phyloP scores from a whole-genome alignment of 2,329 filamentous ascomycete species.

The Zopfia rhizophila region DNA sequence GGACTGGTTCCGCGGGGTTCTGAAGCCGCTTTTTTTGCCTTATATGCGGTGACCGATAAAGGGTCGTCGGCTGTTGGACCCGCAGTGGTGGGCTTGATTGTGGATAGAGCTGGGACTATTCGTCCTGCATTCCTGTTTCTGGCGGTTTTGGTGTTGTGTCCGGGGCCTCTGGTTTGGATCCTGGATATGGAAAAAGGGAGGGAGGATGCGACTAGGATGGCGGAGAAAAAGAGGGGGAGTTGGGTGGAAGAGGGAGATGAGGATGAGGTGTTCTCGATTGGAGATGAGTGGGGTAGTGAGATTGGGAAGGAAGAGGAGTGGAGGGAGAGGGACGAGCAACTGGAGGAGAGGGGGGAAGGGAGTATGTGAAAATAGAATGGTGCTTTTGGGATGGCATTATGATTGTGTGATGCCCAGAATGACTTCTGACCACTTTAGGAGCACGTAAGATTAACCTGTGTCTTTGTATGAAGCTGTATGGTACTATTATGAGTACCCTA shows the following conservation, averaged over 20 bases:
- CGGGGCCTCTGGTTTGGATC: constrained; percentile 80
- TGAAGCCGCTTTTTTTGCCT: constrained; percentile 91
- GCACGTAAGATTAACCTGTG: too few species aligned
- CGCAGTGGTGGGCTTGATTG: constrained; percentile 87
- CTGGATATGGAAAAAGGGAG: constrained; percentile 75
- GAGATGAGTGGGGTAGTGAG: too few species aligned
- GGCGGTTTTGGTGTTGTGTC: constrained; percentile 78
- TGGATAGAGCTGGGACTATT: constrained; percentile 67
- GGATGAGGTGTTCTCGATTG: too few species aligned
- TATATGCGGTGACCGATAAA: constrained; percentile 97
- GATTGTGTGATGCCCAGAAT: too few species aligned
- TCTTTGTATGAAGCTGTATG: too few species aligned
- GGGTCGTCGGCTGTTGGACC: constrained; percentile 91
- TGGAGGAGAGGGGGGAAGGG: too few species aligned
- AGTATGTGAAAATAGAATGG: too few species aligned
- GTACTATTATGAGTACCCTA: too few species aligned
- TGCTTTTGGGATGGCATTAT: too few species aligned
- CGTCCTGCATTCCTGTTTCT: constrained; percentile 82
- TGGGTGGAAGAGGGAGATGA: constrained; percentile 30
- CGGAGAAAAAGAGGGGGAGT: constrained; percentile 10
- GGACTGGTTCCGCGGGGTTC: constrained; percentile 91
- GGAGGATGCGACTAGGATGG: constrained; percentile 45
- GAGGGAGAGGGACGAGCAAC: too few species aligned
- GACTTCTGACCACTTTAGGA: too few species aligned
- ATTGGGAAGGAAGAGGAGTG: too few species aligned